These are phyloP conservation scores for Silene uniflora DNA, from an alignment of 148 eudicot species.

Conservation along the genomic window DNA sequence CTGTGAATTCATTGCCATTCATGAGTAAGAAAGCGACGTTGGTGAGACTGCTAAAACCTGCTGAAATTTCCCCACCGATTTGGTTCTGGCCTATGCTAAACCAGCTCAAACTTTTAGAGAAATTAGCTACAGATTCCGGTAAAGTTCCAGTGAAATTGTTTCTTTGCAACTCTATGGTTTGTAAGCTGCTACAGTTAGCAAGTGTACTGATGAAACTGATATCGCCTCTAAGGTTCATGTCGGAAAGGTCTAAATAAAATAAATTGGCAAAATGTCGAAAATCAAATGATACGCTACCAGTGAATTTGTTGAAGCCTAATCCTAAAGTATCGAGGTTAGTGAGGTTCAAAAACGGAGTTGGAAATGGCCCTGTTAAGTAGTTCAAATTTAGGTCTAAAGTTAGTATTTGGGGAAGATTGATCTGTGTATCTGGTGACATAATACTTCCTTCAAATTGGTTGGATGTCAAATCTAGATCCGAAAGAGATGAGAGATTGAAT, in stretches of 20 bases:
- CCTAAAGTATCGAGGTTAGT: slow-evolving; percentile 14
- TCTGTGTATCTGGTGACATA: slow-evolving; percentile 16
- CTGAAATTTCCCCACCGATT: slow-evolving; percentile 17
- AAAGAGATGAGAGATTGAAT: slow-evolving; percentile 30
- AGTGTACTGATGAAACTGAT: slow-evolving; percentile 24
- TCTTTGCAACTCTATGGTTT: background rate
- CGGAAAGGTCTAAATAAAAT: background rate
- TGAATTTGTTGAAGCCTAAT: slow-evolving; percentile 12
- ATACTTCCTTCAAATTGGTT: slow-evolving; percentile 32
- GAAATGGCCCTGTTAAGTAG: slow-evolving; percentile 27
- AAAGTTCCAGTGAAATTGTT: slow-evolving; percentile 24
- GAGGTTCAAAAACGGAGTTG: slow-evolving; percentile 28
- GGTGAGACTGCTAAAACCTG: slow-evolving; percentile 19
- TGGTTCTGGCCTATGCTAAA: background rate
- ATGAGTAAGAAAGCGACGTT: background rate
- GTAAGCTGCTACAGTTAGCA: slow-evolving; percentile 22
- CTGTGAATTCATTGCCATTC: background rate
- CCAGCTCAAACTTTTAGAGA: slow-evolving; percentile 1
- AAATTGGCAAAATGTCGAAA: background rate
- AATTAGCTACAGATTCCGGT: slow-evolving; percentile 15
- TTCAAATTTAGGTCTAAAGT: slow-evolving; percentile 1
- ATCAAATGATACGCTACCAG: slow-evolving; percentile 13
- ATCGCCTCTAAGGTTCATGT: slow-evolving; percentile 24
- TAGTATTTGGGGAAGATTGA: slow-evolving; percentile 21
- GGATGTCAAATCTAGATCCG: background rate